A percentile compares a stretch with the other conserved stretches of the same genome.
Evolutionary conservation across 73 alveolate genomes (phyloP).

Genomic region (Tetrahymena thermophila): DNA sequence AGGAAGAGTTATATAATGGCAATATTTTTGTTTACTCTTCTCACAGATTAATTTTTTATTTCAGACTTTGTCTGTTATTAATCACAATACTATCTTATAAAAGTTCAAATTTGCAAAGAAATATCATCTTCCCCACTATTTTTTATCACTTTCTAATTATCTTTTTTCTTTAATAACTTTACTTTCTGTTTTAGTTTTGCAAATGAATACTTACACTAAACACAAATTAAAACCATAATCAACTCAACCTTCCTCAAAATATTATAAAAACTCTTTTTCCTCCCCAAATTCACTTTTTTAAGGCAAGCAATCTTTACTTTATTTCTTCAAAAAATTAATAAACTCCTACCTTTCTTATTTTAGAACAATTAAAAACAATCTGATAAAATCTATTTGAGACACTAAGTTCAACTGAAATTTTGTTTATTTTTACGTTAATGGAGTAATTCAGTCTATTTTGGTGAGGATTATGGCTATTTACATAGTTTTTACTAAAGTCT

Average conservation of each 20-base stretch:
- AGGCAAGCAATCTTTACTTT: background rate
- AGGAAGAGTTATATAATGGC: background rate
- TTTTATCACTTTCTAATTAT: background rate
- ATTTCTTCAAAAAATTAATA: background rate
- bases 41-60: background rate
- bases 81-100: background rate
- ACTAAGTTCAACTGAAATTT: too few species aligned
- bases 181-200: background rate
- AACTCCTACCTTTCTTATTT: background rate
- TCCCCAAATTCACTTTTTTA: background rate
- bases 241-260: background rate
- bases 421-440: background rate
- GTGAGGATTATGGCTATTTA: background rate
- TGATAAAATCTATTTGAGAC: background rate
- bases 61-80: background rate
- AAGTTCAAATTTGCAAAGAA: background rate
- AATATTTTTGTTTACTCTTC: background rate
- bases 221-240: background rate
- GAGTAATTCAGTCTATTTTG: background rate
- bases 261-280: background rate
- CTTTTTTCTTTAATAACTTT: background rate
- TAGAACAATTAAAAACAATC: background rate
- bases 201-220: background rate
- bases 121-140: background rate
- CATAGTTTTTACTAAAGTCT: too few species aligned